A percentile compares a stretch with the other conserved stretches of the same genome.
Evolutionary conservation across 805 yeast genomes (phyloP).

Genomic region (Sugiyamaella qingdaonensis): DNA sequence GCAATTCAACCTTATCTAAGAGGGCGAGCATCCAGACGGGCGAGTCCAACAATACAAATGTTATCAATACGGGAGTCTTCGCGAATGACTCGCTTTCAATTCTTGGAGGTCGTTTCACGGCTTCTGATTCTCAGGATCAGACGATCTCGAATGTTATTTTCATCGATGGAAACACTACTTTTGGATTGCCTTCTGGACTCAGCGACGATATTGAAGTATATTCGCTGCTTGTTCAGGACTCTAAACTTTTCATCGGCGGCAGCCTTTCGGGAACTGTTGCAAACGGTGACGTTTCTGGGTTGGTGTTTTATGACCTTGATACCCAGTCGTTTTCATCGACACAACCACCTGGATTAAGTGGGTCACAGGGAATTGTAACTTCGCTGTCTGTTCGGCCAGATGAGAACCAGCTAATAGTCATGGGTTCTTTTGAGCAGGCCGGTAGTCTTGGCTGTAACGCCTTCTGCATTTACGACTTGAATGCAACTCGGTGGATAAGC

Average conservation of each 20-base stretch:
- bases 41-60: conserved; percentile 13
- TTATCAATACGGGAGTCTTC: conserved; percentile 36
- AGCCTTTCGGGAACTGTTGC: conserved; percentile 25
- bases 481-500: conserved; percentile 52
- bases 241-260: conserved; percentile 33
- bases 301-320: conserved; percentile 50
- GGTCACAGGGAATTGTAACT: conserved; percentile 41
- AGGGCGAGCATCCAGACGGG: conserved; percentile 13
- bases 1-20: conserved; percentile 9
- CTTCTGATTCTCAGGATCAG: conserved; percentile 28
- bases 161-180: conserved; percentile 25
- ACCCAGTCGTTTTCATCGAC: conserved; percentile 38
- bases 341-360: conserved; percentile 46
- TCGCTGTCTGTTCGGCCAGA: conserved; percentile 39
- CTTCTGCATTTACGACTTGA: conserved; percentile 62
- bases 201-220: conserved; percentile 22
- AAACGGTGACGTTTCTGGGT: conserved; percentile 36
- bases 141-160: conserved; percentile 30
- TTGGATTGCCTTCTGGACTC: conserved; percentile 22
- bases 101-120: conserved; percentile 57
- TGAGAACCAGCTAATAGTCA: conserved; percentile 52
- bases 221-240: conserved; percentile 23
- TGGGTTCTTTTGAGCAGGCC: conserved; percentile 64
- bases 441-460: conserved; percentile 55
- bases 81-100: conserved; percentile 48